Conservation (phyloP, 441 rosid genomes). For the Manihot esculenta region DNA sequence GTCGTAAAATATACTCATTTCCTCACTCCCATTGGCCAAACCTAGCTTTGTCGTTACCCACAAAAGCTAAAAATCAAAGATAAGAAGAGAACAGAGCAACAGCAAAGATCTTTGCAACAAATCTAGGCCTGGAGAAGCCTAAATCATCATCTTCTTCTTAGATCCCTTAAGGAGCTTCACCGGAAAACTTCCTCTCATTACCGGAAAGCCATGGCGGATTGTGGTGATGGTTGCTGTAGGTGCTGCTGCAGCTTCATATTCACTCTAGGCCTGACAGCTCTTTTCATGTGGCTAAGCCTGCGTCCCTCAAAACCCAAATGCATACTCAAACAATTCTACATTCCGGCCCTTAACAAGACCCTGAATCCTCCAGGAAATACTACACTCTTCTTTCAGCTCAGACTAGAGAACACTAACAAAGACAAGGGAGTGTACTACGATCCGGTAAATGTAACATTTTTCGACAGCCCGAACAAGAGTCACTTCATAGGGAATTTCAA, state of each 20-base stretch:
- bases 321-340: conserved; percentile 38
- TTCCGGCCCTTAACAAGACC: conserved; percentile 62
- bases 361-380: conserved; percentile 22
- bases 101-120: no score
- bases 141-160: not conserved
- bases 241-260: conserved; percentile 59
- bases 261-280: conserved; percentile 56
- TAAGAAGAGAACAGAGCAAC: no score
- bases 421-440: conserved; percentile 69
- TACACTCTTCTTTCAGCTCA: conserved; percentile 43
- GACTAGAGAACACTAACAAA: conserved; percentile 56
- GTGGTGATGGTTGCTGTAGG: conserved; percentile 26
- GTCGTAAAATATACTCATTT: no score
- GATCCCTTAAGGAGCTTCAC: not conserved
- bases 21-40: no score
- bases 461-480: conserved; percentile 20
- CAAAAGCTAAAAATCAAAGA: no score
- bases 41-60: no score
- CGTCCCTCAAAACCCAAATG: conserved; percentile 55
- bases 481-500: conserved; percentile 22
- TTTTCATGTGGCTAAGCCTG: conserved; percentile 68
- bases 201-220: conserved; percentile 30
- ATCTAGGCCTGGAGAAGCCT: no score
- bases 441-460: conserved; percentile 45
- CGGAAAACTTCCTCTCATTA: not conserved